These are phyloP conservation scores for Aspergillus fijiensis DNA, from an alignment of 2,329 filamentous ascomycete species.

Conservation along the genomic window DNA sequence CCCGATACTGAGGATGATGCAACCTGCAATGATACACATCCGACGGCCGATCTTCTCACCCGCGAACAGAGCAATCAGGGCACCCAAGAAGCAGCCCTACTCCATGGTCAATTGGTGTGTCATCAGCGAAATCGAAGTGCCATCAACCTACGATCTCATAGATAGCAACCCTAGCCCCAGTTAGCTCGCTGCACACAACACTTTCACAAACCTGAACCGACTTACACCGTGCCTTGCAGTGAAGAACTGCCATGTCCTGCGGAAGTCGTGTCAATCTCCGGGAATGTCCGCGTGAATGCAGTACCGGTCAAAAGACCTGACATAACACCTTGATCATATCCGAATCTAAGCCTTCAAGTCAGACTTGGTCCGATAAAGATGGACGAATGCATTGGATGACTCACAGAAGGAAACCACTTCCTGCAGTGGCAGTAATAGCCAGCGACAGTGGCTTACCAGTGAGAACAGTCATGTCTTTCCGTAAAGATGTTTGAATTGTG, in stretches of 20 bases:
- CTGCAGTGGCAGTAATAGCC: slow-evolving; percentile 46
- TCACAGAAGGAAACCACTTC: slow-evolving; percentile 41
- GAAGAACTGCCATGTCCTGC: slow-evolving; percentile 41
- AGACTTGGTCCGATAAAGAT: not conserved
- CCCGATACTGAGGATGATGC: slow-evolving; percentile 30
- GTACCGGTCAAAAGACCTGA: slow-evolving; percentile 32
- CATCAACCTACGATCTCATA: slow-evolving; percentile 40
- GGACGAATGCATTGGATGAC: slow-evolving; percentile 27
- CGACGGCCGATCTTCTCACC: slow-evolving; percentile 52
- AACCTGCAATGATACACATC: slow-evolving; percentile 48
- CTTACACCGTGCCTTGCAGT: slow-evolving; percentile 46
- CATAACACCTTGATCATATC: slow-evolving; percentile 45
- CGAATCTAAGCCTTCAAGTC: slow-evolving; percentile 25
- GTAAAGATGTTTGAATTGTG: not conserved
- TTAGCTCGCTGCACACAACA: not conserved
- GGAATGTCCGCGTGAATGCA: slow-evolving; percentile 29
- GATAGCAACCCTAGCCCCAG: slow-evolving; percentile 38
- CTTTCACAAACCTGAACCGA: not conserved
- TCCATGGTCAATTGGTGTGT: not conserved
- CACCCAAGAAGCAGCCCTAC: slow-evolving; percentile 59
- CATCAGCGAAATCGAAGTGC: not conserved
- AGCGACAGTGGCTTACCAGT: slow-evolving; percentile 38
- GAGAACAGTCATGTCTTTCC: slow-evolving; percentile 25
- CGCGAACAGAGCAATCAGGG: slow-evolving; percentile 40
- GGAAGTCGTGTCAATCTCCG: slow-evolving; percentile 34